Percentiles rank a stretch among this genome's conserved stretches.
These are phyloP conservation scores for Fusarium torreyae DNA, from an alignment of 2,329 filamentous ascomycete species.

Conservation along the genomic window DNA sequence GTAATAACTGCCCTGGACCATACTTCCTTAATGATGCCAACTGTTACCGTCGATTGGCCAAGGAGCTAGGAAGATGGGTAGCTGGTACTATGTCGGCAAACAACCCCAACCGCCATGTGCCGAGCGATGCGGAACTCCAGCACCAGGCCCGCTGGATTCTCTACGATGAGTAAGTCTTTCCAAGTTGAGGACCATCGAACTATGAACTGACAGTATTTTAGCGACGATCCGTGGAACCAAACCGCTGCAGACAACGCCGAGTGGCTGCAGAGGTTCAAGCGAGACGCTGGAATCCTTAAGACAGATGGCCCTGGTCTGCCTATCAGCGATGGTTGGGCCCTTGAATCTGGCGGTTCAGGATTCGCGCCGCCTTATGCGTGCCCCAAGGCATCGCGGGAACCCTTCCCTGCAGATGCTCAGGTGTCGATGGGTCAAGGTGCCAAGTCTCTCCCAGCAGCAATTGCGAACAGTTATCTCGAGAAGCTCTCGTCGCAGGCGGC, in stretches of 20 bases:
- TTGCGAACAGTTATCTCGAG: conserved; percentile 65
- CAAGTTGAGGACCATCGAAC: not conserved
- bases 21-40: conserved; percentile 73
- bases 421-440: conserved; percentile 55
- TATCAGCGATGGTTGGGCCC: conserved; percentile 60
- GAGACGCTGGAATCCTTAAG: conserved; percentile 67
- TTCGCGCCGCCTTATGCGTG: conserved; percentile 70
- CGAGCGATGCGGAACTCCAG: conserved; percentile 73
- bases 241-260: conserved; percentile 75
- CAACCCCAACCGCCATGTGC: conserved; percentile 72
- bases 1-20: conserved; percentile 42
- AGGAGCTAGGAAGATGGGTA: conserved; percentile 68
- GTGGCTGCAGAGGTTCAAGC: conserved; percentile 75
- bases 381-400: conserved; percentile 58
- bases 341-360: conserved; percentile 66
- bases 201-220: conserved; percentile 50
- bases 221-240: conserved; percentile 76
- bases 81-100: conserved; percentile 69
- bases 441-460: conserved; percentile 61
- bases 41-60: conserved; percentile 70
- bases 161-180: conserved; percentile 69
- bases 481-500: conserved; percentile 61
- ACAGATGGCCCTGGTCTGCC: conserved; percentile 67
- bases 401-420: conserved; percentile 54
- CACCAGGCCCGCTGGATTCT: conserved; percentile 75